Conservation (phyloP, 2,329 filamentous ascomycete species). For the Colletotrichum cordylinicola region DNA sequence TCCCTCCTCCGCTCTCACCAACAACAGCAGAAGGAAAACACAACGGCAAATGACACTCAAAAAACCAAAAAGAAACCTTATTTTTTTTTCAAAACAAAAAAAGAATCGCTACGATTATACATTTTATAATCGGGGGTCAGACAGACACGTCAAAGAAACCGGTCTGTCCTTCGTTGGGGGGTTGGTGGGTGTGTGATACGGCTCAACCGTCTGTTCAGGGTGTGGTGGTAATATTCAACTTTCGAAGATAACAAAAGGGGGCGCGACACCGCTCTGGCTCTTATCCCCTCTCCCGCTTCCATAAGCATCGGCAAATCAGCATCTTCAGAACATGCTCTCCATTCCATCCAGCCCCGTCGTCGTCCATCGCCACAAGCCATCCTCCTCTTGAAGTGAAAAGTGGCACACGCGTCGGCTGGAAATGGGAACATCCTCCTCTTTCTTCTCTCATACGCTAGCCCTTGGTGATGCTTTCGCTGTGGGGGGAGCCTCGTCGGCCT, state of each 20-base stretch:
- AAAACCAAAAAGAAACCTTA: not conserved
- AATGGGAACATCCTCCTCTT: not conserved
- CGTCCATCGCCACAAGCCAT: not conserved
- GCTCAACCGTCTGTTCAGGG: slow-evolving; percentile 4
- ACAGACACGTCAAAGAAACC: not conserved
- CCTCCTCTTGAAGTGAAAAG: not conserved
- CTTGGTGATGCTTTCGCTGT: not conserved
- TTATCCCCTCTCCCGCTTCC: not conserved
- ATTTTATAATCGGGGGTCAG: slow-evolving; percentile 6
- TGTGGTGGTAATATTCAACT: not conserved
- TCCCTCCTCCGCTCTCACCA: not conserved
- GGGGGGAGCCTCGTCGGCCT: not conserved
- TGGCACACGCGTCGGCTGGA: not conserved
- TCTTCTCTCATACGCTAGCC: not conserved
- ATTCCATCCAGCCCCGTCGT: not conserved
- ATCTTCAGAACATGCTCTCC: not conserved
- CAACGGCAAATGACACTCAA: not conserved
- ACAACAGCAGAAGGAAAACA: not conserved
- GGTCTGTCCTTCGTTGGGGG: not conserved
- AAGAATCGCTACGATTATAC: slow-evolving; percentile 19
- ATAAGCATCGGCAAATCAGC: not conserved
- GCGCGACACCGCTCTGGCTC: not conserved
- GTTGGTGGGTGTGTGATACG: not conserved
- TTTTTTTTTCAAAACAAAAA: not conserved
- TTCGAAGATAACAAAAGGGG: not conserved